These are phyloP conservation scores for Coprinellus micaceus DNA, from an alignment of 768 basidiomycete genomes.

Conservation along the genomic window DNA sequence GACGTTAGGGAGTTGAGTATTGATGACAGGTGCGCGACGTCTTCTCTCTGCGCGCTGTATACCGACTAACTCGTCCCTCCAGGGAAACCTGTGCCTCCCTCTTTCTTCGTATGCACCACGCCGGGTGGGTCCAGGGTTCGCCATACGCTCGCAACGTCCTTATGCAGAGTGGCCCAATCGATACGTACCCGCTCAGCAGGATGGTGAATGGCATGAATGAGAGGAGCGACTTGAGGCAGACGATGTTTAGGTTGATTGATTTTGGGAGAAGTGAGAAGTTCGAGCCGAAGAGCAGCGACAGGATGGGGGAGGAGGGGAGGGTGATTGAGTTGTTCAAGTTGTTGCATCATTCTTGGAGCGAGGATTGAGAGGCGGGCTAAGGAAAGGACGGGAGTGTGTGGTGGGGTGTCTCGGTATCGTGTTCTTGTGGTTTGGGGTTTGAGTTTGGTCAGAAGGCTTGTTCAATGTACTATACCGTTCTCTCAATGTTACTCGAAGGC, in stretches of 20 bases:
- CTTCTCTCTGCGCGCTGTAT: neutral
- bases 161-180: constrained; percentile 31
- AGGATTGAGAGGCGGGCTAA: too few relatives aligned
- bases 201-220: neutral
- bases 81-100: constrained; percentile 40
- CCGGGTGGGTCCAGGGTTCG: constrained; percentile 35
- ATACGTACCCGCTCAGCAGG: constrained; percentile 13
- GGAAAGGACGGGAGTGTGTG: too few relatives aligned
- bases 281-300: neutral
- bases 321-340: neutral
- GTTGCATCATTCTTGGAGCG: too few relatives aligned
- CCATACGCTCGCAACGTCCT: constrained; percentile 37
- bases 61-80: neutral
- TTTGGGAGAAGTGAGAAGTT: constrained; percentile 27
- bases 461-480: too few relatives aligned
- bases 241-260: constrained; percentile 38
- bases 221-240: constrained; percentile 12
- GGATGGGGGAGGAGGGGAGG: neutral
- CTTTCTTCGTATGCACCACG: constrained; percentile 34
- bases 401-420: too few relatives aligned
- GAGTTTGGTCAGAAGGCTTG: too few relatives aligned
- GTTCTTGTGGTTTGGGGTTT: too few relatives aligned
- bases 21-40: constrained; percentile 36
- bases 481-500: too few relatives aligned
- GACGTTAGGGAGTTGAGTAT: constrained; percentile 19